Base-by-base conservation (phyloP, 2,329 filamentous ascomycete genomes). In the Penicillium fuscoglaucum region DNA sequence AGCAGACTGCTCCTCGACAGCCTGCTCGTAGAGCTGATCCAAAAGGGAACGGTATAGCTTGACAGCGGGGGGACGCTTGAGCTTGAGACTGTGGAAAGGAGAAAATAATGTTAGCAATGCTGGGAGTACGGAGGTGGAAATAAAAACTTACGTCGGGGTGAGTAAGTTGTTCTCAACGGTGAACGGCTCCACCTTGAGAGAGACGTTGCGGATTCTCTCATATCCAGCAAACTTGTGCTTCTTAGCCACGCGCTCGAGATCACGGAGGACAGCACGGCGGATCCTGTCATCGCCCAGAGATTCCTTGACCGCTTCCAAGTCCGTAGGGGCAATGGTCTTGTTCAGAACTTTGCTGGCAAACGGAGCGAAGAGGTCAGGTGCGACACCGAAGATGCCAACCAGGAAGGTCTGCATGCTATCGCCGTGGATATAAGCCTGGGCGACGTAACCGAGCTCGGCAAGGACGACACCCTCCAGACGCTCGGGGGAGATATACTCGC, bases 401-500 rank as follows among this genome's bases (percentile, higher is more conserved):
- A 98, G 82, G 72, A 84, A 87, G 0, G 90, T 87, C 80, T 98
- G 87, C 61, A 88, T 84, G 61, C 87, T 86, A 72, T 98, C 93
- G 41, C 95, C 95, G 77, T 99, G 93, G 28, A 98, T 90, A 72
- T 91, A 97, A 3, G 88, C 92, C 71, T 89, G 89, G 24, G 87
- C 84, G 28, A 98, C 79, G 66, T 93, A 87, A 64, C 85, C 88
- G 62, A 87, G 87, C 78, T 89, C 92, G 62, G 90, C 91, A 62
- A 96, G 82, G 75, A 93, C 96, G 37, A 96, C 89, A 74, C 96
- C 97, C 81, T 99, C 95, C 71, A 99, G 91, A 57, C 93, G 90
- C 79, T 99, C 95, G 15, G 95, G 95, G 1, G 93, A 96, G 70
- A 99, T 91, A 78, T 99, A 99, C 79, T 99, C 95, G 74, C 95